Conservation (phyloP, 78 protist genomes). For the Emiliania huxleyi region DNA sequence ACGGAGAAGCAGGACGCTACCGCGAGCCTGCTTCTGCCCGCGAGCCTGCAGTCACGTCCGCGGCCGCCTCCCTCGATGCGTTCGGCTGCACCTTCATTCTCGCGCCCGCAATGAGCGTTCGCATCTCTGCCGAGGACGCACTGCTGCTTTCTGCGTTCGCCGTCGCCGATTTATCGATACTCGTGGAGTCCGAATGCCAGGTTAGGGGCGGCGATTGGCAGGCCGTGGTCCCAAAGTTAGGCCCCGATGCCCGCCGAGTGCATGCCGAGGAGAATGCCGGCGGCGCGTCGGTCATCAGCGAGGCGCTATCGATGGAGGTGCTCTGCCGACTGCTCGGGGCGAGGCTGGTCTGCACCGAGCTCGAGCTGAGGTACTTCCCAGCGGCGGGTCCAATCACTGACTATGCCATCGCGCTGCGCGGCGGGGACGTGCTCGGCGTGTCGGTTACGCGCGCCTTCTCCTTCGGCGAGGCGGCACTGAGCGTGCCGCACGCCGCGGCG, state of each 20-base stretch:
- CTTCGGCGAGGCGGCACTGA: not conserved
- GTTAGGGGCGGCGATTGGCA: not conserved
- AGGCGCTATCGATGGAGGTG: slow-evolving; percentile 29
- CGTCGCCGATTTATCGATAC: not conserved
- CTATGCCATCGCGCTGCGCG: not conserved
- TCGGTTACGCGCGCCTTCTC: slow-evolving; percentile 40
- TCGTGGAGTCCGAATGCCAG: not conserved
- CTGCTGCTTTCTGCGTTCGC: not conserved
- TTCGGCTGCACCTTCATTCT: not conserved
- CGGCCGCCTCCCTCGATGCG: not conserved
- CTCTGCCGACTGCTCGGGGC: slow-evolving; percentile 10
- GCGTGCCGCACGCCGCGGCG: not conserved
- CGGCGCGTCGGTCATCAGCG: slow-evolving; percentile 28
- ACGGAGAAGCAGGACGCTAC: too few relatives aligned
- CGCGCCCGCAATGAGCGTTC: not conserved
- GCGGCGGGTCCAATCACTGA: slow-evolving; percentile 28
- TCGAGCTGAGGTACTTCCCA: slow-evolving; percentile 31
- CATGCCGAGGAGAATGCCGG: slow-evolving; percentile 23
- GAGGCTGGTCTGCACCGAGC: slow-evolving; percentile 3
- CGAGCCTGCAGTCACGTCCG: too few relatives aligned
- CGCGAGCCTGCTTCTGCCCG: too few relatives aligned
- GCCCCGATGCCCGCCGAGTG: not conserved
- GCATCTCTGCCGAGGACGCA: not conserved
- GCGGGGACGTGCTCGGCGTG: not conserved
- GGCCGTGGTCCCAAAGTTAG: not conserved